These are phyloP conservation scores for Amaranthus hypochondriacus DNA, from an alignment of 148 eudicot genomes.

Conservation along the genomic window DNA sequence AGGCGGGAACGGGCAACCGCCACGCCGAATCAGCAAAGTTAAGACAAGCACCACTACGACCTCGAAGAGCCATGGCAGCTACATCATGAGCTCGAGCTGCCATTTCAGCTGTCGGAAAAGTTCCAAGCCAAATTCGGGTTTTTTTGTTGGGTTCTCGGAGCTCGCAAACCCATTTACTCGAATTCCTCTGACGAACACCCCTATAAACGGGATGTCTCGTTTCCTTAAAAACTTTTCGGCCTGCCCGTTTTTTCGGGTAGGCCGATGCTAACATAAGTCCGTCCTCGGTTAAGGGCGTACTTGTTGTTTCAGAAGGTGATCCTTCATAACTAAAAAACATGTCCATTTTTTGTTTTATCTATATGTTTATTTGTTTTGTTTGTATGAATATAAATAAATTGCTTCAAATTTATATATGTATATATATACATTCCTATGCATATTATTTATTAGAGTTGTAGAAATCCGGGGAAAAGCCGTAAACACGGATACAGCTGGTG, in stretches of 20 bases:
- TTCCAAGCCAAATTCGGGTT: constrained; percentile 75
- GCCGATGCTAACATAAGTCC: constrained; percentile 46
- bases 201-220: constrained; percentile 81
- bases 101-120: constrained; percentile 72
- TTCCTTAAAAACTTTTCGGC: constrained; percentile 69
- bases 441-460: neutral
- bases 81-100: constrained; percentile 91
- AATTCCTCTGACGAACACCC: constrained; percentile 56
- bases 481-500: constrained; percentile 16
- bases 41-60: constrained; percentile 44
- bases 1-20: constrained; percentile 52
- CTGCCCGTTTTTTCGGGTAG: constrained; percentile 65
- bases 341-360: neutral
- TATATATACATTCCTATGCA: neutral
- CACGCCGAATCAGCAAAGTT: constrained; percentile 79
- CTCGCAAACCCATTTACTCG: constrained; percentile 82
- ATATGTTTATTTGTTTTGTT: neutral
- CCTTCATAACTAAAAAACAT: neutral
- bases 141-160: constrained; percentile 77
- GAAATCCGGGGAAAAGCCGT: neutral
- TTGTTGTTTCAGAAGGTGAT: neutral
- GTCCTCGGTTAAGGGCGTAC: constrained; percentile 24
- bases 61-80: constrained; percentile 61
- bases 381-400: neutral
- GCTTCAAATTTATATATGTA: neutral